Base-by-base conservation (phyloP, 2,329 filamentous ascomycete genomes). In the Alternaria infectoria region DNA sequence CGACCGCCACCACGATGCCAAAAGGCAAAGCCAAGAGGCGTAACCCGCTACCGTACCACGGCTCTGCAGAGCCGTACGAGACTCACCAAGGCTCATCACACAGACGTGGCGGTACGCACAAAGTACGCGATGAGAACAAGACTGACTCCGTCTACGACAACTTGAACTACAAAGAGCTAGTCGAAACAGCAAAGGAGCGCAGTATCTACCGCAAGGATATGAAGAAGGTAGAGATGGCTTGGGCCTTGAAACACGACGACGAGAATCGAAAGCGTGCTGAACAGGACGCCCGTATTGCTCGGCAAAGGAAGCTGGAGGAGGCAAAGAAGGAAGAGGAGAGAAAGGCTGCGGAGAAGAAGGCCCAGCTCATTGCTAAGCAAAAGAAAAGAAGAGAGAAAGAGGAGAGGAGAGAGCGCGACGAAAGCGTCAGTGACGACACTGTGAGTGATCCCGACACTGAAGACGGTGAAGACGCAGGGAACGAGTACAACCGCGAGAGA, bases 121-220 rank as follows among this genome's bases (percentile, higher is more conserved):
- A 68, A 36, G 70, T 79, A 7, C 74, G 72, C 25, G 71, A 73
- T 8, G 49, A 69, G 19, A 60, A 78, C 52, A 54, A 54, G 9
- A 79, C 77, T 0, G 54, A 70, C n/a, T 77, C 76, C 6, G 64
- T 72, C 9, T 79, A 72, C 62, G 77, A 79, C 43, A 54, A 67
- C 5, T 69, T 65, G 49, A 69, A 66, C 32, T 70, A 74, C 43
- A 62, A 64, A 21, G 70, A 74, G 26, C 72, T 79, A 0, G 52
- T 69, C 7, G 32, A 54, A 15, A 67, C 66, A 5, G 61, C 67
- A 8, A 70, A 68, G 15, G 71, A 67, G n/a, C 66, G 67, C 3
- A 61, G 66, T 11, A 51, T 74, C 49, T 75, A 69, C n/a, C 51
- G 65, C 12, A 76, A 77, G 32, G 74, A 78, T 26, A 74, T 77